Percentiles rank a stretch among this genome's conserved stretches.
Conservation (phyloP, 495 filamentous ascomycete species). For the Aspergillus baeticus region DNA sequence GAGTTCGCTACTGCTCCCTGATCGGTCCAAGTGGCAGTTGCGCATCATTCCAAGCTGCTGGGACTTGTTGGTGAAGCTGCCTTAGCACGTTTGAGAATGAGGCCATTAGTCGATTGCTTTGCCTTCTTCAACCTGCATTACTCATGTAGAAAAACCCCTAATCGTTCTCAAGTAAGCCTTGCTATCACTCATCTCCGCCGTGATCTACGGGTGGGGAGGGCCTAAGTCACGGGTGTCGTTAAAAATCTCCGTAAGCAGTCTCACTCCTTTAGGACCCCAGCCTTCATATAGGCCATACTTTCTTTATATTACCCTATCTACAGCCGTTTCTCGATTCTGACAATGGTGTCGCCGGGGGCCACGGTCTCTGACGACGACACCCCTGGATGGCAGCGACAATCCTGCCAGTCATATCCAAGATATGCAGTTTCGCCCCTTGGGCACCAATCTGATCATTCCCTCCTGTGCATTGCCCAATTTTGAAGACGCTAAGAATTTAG, state of each 20-base stretch:
- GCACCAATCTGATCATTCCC: slow-evolving; percentile 10
- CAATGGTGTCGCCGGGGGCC: neutral
- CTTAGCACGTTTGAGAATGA: slow-evolving; percentile 1
- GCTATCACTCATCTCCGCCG: neutral
- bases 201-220: neutral
- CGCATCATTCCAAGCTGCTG: neutral
- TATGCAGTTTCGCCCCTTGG: neutral
- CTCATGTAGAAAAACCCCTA: neutral
- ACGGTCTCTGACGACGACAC: neutral
- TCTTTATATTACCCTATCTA: no score
- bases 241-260: neutral
- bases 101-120: neutral
- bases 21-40: slow-evolving; percentile 1
- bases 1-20: neutral
- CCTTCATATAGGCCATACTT: no score
- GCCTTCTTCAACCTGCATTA: neutral
- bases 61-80: no score
- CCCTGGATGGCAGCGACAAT: neutral
- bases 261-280: neutral
- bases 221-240: neutral
- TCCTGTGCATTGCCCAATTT: slow-evolving; percentile 9
- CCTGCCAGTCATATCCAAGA: neutral
- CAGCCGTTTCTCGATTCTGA: neutral
- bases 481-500: slow-evolving; percentile 16
- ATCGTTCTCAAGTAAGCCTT: no score